phyloP scores from a whole-genome alignment of 208 protist genomes.

The Trypanosoma platydactyli region DNA sequence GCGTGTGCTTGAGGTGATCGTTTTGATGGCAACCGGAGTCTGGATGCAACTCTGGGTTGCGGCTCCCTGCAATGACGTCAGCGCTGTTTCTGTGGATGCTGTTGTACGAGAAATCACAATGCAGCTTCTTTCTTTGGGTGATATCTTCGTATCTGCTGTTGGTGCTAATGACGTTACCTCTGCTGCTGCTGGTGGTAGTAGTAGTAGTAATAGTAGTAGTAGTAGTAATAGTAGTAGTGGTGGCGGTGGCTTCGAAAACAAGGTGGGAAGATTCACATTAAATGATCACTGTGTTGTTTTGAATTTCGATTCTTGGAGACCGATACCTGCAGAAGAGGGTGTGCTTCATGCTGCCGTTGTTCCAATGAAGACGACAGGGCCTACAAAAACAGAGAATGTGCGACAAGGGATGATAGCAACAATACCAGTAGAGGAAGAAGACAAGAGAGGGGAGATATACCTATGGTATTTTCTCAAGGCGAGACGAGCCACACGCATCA shows the following conservation, averaged over 20 bases:
- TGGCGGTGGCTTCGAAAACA: neutral
- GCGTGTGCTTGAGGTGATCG: constrained; percentile 34
- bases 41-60: constrained; percentile 3
- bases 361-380: neutral
- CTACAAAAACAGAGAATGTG: neutral
- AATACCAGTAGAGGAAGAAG: neutral
- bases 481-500: neutral
- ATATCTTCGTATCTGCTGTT: neutral
- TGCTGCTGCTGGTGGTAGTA: neutral
- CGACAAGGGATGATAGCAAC: neutral
- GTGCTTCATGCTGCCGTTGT: constrained; percentile 4
- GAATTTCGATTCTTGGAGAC: neutral
- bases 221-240: neutral
- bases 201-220: neutral
- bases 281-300: constrained; percentile 8
- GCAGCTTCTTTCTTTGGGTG: constrained; percentile 6
- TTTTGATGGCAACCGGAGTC: constrained; percentile 28
- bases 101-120: constrained; percentile 7
- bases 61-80: constrained; percentile 8
- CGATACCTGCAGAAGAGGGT: neutral
- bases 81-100: constrained; percentile 6
- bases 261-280: neutral
- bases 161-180: neutral
- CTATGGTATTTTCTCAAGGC: constrained; percentile 18
- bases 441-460: neutral